A percentile compares a stretch with the other conserved stretches of the same genome.
These are phyloP conservation scores for Nemania bipapillata DNA, from an alignment of 2,329 filamentous ascomycete species.

Conservation along the genomic window DNA sequence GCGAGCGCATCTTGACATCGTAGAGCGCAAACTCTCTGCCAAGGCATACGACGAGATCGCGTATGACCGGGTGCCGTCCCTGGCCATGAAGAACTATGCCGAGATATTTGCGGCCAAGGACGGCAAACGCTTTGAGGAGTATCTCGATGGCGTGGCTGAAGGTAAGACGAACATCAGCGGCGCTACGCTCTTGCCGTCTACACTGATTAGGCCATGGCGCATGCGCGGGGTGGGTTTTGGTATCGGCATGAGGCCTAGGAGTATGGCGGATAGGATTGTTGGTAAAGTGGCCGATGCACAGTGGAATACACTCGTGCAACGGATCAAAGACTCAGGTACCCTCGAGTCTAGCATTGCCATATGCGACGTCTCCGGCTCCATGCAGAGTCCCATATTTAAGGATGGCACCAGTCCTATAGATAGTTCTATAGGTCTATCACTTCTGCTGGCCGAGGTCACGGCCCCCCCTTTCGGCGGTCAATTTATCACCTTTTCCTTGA, in stretches of 20 bases:
- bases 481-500: constrained; percentile 65
- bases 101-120: constrained; percentile 64
- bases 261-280: constrained; percentile 50
- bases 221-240: constrained; percentile 25
- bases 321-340: constrained; percentile 65
- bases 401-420: constrained; percentile 64
- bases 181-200: constrained; percentile 65
- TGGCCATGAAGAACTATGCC: constrained; percentile 67
- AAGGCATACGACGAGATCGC: constrained; percentile 62
- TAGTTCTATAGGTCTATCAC: constrained; percentile 65
- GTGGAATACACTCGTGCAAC: constrained; percentile 68
- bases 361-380: constrained; percentile 68
- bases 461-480: constrained; percentile 63
- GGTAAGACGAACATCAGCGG: constrained; percentile 65
- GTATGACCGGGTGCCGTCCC: constrained; percentile 66
- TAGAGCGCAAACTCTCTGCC: constrained; percentile 63
- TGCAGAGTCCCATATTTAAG: constrained; percentile 54
- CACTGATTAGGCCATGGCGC: constrained; percentile 54
- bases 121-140: constrained; percentile 59
- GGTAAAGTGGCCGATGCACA: constrained; percentile 60
- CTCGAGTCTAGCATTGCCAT: constrained; percentile 66
- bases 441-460: constrained; percentile 65
- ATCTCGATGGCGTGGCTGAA: constrained; percentile 60
- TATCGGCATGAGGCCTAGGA: too few species aligned
- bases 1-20: constrained; percentile 63